Conservation (phyloP, 768 basidiomycete species). For the Xerocomus potaroensis region DNA sequence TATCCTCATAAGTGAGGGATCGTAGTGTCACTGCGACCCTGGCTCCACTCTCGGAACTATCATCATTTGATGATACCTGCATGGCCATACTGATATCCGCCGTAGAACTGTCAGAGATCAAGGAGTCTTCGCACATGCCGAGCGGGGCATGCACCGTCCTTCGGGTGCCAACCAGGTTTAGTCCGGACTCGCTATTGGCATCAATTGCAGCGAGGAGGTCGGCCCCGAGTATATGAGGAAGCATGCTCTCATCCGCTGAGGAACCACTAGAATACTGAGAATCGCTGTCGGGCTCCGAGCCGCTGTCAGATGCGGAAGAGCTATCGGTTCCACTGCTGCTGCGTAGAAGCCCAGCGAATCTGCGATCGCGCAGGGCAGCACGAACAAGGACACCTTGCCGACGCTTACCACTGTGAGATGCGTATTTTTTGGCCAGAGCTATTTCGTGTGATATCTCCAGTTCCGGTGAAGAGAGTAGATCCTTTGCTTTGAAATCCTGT, state of each 20-base stretch:
- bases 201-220: constrained; percentile 27
- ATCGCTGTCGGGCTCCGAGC: constrained; percentile 15
- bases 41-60: constrained; percentile 7
- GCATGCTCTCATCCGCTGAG: constrained; percentile 16
- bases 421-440: neutral
- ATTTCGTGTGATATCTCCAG: neutral
- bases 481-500: neutral
- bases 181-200: constrained; percentile 23
- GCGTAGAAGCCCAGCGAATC: neutral
- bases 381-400: constrained; percentile 17
- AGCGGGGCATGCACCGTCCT: neutral
- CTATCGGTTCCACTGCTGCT: neutral
- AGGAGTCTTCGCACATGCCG: constrained; percentile 5
- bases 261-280: constrained; percentile 21
- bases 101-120: constrained; percentile 15
- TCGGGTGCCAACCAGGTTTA: constrained; percentile 9
- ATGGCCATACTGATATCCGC: constrained; percentile 21
- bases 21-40: constrained; percentile 4
- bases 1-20: constrained; percentile 21
- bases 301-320: constrained; percentile 14
- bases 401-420: neutral
- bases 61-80: constrained; percentile 17
- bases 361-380: constrained; percentile 21
- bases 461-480: neutral
- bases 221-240: constrained; percentile 24